phyloP scores from a whole-genome alignment of 163 green algal species.

The Scenedesmus sp. region DNA sequence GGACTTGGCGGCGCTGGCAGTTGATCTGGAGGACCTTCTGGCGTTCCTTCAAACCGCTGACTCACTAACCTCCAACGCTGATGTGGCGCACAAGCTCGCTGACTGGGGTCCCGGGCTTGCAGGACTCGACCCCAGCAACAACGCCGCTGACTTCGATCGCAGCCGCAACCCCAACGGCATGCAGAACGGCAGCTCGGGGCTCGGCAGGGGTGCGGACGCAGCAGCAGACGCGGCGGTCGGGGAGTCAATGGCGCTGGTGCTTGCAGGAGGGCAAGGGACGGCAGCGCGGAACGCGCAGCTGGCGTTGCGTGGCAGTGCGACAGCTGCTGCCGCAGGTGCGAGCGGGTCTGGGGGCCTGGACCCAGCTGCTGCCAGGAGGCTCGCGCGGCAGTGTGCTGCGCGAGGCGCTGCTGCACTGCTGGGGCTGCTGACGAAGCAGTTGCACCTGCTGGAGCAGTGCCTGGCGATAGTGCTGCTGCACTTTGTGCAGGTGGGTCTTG shows the following conservation, averaged over 20 bases:
- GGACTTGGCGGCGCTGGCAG: neutral
- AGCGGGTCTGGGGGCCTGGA: slow-evolving; percentile 48
- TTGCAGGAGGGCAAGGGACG: slow-evolving; percentile 10
- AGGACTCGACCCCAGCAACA: slow-evolving; percentile 1
- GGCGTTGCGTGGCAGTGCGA: neutral
- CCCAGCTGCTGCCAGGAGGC: slow-evolving; percentile 54
- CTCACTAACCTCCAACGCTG: slow-evolving; percentile 42
- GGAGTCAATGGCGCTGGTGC: slow-evolving; percentile 14
- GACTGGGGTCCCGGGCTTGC: slow-evolving; percentile 48
- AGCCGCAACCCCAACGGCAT: neutral
- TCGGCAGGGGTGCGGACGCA: neutral
- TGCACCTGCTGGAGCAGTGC: slow-evolving; percentile 66
- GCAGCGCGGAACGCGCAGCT: neutral
- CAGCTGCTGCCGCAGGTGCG: slow-evolving; percentile 49
- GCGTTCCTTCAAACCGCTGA: slow-evolving; percentile 35
- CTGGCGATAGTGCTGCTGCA: slow-evolving; percentile 65
- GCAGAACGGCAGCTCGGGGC: neutral
- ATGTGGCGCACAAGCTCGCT: slow-evolving; percentile 36
- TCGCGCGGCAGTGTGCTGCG: slow-evolving; percentile 64
- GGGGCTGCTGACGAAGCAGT: slow-evolving; percentile 45
- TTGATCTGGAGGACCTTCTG: slow-evolving; percentile 51
- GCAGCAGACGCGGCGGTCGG: slow-evolving; percentile 20
- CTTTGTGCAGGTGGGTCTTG: slow-evolving; percentile 62
- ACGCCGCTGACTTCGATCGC: neutral
- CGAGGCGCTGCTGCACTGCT: slow-evolving; percentile 58